Percentiles rank a stretch among this genome's conserved stretches.
Conservation (phyloP, 2,329 filamentous ascomycete species). For the Drechslerella dactyloides region DNA sequence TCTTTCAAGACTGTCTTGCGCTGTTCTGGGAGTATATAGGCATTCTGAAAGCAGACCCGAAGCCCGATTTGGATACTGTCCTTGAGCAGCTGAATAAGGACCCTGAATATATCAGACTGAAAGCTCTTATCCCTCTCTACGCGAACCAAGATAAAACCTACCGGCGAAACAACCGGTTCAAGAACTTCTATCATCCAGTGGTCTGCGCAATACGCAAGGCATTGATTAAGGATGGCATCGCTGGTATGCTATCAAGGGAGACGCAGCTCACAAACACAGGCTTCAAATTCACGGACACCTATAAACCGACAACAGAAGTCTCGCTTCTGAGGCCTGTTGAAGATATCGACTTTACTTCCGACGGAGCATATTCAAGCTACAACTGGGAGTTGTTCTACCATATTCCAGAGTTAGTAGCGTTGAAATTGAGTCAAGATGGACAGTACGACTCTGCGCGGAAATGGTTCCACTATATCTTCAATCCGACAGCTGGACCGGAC, state of each 20-base stretch:
- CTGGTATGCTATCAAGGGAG: background rate
- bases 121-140: background rate
- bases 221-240: slow-evolving; percentile 3
- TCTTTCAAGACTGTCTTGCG: slow-evolving; percentile 4
- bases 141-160: background rate
- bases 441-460: slow-evolving; percentile 9
- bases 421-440: slow-evolving; percentile 8
- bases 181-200: slow-evolving; percentile 16
- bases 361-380: slow-evolving; percentile 15
- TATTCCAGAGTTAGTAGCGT: slow-evolving; percentile 10
- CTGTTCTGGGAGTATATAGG: slow-evolving; percentile 5
- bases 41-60: background rate
- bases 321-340: background rate
- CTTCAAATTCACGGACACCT: slow-evolving; percentile 1
- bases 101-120: background rate
- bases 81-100: background rate
- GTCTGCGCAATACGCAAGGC: slow-evolving; percentile 2
- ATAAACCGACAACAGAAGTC: slow-evolving; percentile 1
- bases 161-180: slow-evolving; percentile 10
- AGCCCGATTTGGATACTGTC: background rate
- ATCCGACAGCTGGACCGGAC: slow-evolving; percentile 9
- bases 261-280: slow-evolving; percentile 3
- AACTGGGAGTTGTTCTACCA: slow-evolving; percentile 33
- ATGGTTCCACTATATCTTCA: slow-evolving; percentile 22
- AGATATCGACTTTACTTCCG: slow-evolving; percentile 12